Evolutionary conservation across 805 yeast species (phyloP), one percentile per base, ranked within the genome.

Genomic region (Kazachstania martiniae): DNA sequence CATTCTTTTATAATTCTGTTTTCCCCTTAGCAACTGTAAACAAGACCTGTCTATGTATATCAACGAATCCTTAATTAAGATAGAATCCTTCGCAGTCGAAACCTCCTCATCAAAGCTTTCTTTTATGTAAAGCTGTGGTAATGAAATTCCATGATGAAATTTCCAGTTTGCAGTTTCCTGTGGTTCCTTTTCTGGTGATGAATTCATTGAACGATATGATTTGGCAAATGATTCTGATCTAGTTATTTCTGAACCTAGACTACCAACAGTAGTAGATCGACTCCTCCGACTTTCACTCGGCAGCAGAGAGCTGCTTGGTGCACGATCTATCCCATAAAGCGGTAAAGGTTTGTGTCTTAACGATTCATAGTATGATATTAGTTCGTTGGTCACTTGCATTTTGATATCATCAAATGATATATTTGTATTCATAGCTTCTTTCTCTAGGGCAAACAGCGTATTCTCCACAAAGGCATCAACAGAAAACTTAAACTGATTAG

Each of bases 391-490:
- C 4, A 53, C 29, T 19, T 32, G 31, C 4, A 34, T 18, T 15
- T 31, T 30, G 7, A 38, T 23, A 10, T 44, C 29, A 12, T 33
- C 42, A 3, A 34, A 9, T 0, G 17, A 14, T 8, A 27, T 12
- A 18, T 41, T 37, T 6, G 33, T 21, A 5, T 29, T 31, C n/a
- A 34, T 18, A 5, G 39, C 33, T 33, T 56, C 60, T 16, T 47
- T 44, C 21, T 47, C 47, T 18, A 74, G 44, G 0, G 79, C 74
- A 32, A 60, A 56, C 17, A 64, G 29, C 1, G 81, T 72, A 45
- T 72, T 74, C 12, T 56, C 54, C 12, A 71, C 62, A 42, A 70
- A 76, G 29, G 62, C 61, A 3, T 59, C 51, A 28, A 51, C 53
- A 6, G 67, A 52, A 43, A 67, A 65, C 25, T 23, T 62, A 43